Conservation (phyloP, 2,329 filamentous ascomycete genomes). For the Aspergillus sp. region DNA sequence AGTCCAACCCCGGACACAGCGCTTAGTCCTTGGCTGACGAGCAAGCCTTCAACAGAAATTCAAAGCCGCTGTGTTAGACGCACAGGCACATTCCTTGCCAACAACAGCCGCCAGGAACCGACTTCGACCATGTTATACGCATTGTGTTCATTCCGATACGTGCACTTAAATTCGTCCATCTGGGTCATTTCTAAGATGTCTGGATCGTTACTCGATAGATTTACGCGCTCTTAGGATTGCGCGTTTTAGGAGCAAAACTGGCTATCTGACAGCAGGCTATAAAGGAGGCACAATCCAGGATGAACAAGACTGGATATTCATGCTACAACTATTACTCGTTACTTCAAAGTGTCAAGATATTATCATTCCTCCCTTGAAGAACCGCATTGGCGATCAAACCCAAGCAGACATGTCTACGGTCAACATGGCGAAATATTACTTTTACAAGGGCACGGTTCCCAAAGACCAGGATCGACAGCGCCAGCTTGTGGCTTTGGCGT, state of each 20-base stretch:
- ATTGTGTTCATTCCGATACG: no score
- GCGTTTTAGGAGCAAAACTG: background rate
- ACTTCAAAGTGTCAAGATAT: background rate
- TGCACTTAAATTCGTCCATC: background rate
- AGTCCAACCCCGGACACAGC: no score
- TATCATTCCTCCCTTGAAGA: slow-evolving; percentile 9
- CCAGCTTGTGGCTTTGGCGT: slow-evolving; percentile 15
- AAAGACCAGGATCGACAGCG: slow-evolving; percentile 8
- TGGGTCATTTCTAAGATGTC: background rate
- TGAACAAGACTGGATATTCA: background rate
- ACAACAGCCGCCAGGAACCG: no score
- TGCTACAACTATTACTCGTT: background rate
- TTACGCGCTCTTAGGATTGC: background rate
- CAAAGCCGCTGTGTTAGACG: no score
- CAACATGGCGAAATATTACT: slow-evolving; percentile 16
- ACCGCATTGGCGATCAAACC: background rate
- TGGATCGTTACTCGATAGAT: background rate
- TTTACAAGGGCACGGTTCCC: slow-evolving; percentile 13
- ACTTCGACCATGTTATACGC: no score
- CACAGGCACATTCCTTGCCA: no score
- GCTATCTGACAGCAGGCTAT: background rate
- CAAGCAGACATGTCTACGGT: slow-evolving; percentile 13
- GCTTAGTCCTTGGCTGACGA: no score
- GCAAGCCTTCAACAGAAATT: no score
- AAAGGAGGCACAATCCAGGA: background rate